Conservation (phyloP, 78 protist genomes). For the Isochrysis galbana region DNA sequence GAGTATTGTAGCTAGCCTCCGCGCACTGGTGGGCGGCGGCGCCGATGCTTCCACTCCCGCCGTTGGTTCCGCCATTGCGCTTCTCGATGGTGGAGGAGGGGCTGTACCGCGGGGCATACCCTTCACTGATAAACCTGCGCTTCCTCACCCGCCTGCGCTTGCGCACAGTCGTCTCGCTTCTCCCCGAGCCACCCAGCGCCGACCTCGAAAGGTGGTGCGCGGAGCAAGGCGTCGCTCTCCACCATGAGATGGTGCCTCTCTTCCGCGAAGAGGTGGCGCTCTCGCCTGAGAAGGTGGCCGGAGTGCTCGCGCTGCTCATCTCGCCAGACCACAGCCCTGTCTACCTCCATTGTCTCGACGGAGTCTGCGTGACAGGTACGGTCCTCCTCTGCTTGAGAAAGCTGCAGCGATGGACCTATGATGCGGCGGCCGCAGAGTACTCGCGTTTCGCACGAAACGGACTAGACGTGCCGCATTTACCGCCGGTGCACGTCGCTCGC, state of each 20-base stretch:
- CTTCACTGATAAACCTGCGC: constrained; percentile 47
- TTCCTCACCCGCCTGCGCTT: constrained; percentile 37
- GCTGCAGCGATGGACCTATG: not conserved
- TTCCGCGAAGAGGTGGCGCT: not conserved
- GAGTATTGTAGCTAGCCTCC: no score
- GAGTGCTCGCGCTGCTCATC: not conserved
- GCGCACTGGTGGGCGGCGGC: no score
- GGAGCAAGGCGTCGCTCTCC: not conserved
- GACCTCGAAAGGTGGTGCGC: constrained; percentile 35
- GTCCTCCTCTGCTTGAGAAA: constrained; percentile 17
- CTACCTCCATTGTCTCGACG: constrained; percentile 70
- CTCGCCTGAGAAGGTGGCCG: not conserved
- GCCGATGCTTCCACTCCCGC: not conserved
- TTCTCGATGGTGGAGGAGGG: constrained; percentile 50
- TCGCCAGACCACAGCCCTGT: not conserved
- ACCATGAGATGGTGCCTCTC: not conserved
- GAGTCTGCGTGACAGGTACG: constrained; percentile 19
- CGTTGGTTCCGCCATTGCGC: constrained; percentile 52
- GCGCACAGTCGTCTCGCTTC: constrained; percentile 50
- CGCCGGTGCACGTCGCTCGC: not conserved
- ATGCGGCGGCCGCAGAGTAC: not conserved
- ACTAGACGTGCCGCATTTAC: not conserved
- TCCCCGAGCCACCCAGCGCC: constrained; percentile 55
- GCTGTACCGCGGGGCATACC: constrained; percentile 62
- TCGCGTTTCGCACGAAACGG: not conserved